Base-by-base conservation (phyloP, 2,329 filamentous ascomycete genomes). In the Fusarium succisae region DNA sequence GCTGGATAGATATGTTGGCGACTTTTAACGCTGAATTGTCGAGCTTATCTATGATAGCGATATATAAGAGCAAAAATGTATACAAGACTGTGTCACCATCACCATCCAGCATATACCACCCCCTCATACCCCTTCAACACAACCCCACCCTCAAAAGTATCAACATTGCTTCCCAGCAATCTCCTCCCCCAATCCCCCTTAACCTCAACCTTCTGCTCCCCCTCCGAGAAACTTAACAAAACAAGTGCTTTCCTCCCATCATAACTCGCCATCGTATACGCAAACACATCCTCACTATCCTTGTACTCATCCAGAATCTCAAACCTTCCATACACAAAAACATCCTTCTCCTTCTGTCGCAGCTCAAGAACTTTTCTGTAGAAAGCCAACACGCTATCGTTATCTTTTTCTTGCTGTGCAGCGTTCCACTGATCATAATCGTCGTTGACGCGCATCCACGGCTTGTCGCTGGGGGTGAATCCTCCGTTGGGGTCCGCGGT, bases 401-500 rank as follows among this genome's bases (percentile, higher is more conserved):
- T 1, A 1, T 79, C 70, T 0, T 56, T 41, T 22, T 69, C 65
- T 35, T 78, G 77, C 0, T 54, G 8, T 0, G 48, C 55, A 24
- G 77, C 76, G 10, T 80, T 80, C 64, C 69, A 76, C 5, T 72
- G 6, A 0, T 18, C 10, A 2, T 63, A 78, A 20, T 79, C 74
- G 5, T 79, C 74, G 22, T 81, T 78, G 6, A 77, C 60, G 1
- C 69, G 59, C 78, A 81, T 81, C 79, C 79, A 81, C 3, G 78
- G 75, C 5, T 65, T 70, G 2, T 84, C 8, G 0, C 55, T 64
- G 0, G 55, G 11, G 4, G 76, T 73, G 24, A 81, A 81, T 0
- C 90, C 90, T 0, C 85, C 87, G 68, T 90, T 83, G 1, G 82
- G 74, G 0, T 82, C 79, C 0, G 80, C 81, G 54, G 81, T 84